Evolutionary conservation across 228 moss, liverwort and hornwort genomes (phyloP), one percentile per base, ranked within the genome.

Genomic region (Sphagnum magellanicum): DNA sequence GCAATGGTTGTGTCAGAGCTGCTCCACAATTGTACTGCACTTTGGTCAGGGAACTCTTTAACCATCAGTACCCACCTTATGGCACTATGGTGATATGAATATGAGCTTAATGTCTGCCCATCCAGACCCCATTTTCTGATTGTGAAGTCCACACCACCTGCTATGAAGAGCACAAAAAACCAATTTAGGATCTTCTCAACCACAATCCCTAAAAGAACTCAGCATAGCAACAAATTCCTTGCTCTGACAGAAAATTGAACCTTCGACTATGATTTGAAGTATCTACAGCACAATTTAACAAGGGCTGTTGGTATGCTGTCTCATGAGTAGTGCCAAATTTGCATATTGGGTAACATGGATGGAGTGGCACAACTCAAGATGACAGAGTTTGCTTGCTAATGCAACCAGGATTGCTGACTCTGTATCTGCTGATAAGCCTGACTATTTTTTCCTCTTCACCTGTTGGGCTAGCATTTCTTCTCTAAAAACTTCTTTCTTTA

Each of bases 111-210:
- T 57, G 69, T 58, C 5, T 63, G 61, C 50, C 91, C 86, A 66
- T 78, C 74, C 8, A 88, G 51, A 71, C 70, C 75, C 88, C 84
- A 88, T 50, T 86, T 86, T 68, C 81, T 84, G 16, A 91, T 88
- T 50, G 63, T 52, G 74, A 87, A 91, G 60, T 88, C 80, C 66
- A 60, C 84, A 58, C 91, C 86, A 9, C 69, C 80, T 86, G 79
- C 16, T 0, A 60, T 67, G 70, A 55, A 32, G 10, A 64, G 8
- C 65, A 49, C 51, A n/a, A 51, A 9, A 10, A 16, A 48, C 10
- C 1, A 64, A 9, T 4, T 64, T 16, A 64, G 11, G 47, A 2
- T 32, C 32, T 32, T 16, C 10, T 64, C 47, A 48, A 9, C 10
- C 13, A 9, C 11, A 16, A 64, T 9, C 16, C 63, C 11, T 16